Evolutionary conservation across 495 filamentous ascomycete species (phyloP).

Genomic region (Cudoniella acicularis): DNA sequence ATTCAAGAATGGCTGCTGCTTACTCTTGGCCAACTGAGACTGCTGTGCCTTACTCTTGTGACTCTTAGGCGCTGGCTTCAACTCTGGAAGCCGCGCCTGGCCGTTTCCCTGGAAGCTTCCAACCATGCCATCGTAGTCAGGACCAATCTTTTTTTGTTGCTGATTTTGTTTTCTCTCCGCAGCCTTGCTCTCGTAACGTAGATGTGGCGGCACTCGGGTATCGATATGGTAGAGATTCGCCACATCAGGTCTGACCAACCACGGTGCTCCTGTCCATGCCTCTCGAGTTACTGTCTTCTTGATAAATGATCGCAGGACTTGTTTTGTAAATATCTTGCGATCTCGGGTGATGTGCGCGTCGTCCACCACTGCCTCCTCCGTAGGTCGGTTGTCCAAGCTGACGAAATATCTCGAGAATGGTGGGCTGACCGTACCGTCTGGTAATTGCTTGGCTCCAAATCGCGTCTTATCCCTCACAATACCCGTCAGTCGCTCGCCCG

Average conservation of each 20-base stretch:
- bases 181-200: slow-evolving; percentile 75
- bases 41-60: slow-evolving; percentile 59
- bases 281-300: slow-evolving; percentile 91
- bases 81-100: slow-evolving; percentile 58
- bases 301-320: slow-evolving; percentile 88
- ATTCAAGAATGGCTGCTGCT: slow-evolving; percentile 27
- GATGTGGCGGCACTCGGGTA: slow-evolving; percentile 75
- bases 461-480: slow-evolving; percentile 83
- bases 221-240: slow-evolving; percentile 82
- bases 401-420: slow-evolving; percentile 81
- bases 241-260: slow-evolving; percentile 85
- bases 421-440: slow-evolving; percentile 60
- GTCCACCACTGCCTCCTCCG: slow-evolving; percentile 74
- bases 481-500: slow-evolving; percentile 70
- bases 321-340: slow-evolving; percentile 91
- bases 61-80: slow-evolving; percentile 78
- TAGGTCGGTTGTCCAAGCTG: slow-evolving; percentile 61
- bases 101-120: slow-evolving; percentile 38
- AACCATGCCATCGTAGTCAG: slow-evolving; percentile 38
- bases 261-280: slow-evolving; percentile 90
- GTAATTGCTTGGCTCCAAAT: slow-evolving; percentile 52
- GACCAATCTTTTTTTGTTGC: slow-evolving; percentile 64
- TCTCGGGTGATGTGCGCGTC: slow-evolving; percentile 82
- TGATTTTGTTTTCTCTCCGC: slow-evolving; percentile 68
- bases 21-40: slow-evolving; percentile 18